Conservation (phyloP, 768 basidiomycete genomes). For the Rhizopogon rudus region DNA sequence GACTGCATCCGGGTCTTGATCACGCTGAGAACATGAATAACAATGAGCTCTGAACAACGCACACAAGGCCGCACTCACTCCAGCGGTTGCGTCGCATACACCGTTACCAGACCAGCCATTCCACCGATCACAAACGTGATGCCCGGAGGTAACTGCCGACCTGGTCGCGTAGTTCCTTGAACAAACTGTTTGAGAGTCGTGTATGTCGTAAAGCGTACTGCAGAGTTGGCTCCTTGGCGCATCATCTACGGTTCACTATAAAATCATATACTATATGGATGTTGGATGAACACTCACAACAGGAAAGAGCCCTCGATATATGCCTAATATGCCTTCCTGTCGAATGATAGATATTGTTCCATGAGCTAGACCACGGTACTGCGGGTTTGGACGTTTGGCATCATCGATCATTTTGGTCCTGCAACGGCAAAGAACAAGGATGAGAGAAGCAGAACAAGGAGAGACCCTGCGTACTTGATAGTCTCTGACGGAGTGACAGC, state of each 20-base stretch:
- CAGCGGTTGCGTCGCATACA: slow-evolving; percentile 84
- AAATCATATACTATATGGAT: background rate
- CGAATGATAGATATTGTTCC: slow-evolving; percentile 76
- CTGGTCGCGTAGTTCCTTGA: slow-evolving; percentile 77
- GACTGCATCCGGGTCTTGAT: slow-evolving; percentile 99
- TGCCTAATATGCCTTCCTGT: slow-evolving; percentile 79
- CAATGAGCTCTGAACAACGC: background rate
- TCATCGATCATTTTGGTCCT: slow-evolving; percentile 99
- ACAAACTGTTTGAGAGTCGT: slow-evolving; percentile 91
- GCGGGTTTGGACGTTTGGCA: slow-evolving; percentile 76
- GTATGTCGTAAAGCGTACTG: slow-evolving; percentile 94
- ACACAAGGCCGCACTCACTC: slow-evolving; percentile 44
- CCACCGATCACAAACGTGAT: slow-evolving; percentile 95
- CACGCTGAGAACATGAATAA: slow-evolving; percentile 47
- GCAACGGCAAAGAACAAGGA: background rate
- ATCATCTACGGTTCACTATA: slow-evolving; percentile 60
- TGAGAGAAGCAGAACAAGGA: background rate
- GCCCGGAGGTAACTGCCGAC: slow-evolving; percentile 77
- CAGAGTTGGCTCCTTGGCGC: slow-evolving; percentile 97
- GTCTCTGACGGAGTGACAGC: slow-evolving; percentile 98
- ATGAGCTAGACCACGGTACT: slow-evolving; percentile 83
- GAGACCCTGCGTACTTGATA: slow-evolving; percentile 69
- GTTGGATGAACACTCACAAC: slow-evolving; percentile 56
- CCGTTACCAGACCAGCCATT: slow-evolving; percentile 90
- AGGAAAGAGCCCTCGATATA: slow-evolving; percentile 90